Evolutionary conservation across 768 basidiomycete genomes (phyloP).

Genomic region (Termitomyces sp.): DNA sequence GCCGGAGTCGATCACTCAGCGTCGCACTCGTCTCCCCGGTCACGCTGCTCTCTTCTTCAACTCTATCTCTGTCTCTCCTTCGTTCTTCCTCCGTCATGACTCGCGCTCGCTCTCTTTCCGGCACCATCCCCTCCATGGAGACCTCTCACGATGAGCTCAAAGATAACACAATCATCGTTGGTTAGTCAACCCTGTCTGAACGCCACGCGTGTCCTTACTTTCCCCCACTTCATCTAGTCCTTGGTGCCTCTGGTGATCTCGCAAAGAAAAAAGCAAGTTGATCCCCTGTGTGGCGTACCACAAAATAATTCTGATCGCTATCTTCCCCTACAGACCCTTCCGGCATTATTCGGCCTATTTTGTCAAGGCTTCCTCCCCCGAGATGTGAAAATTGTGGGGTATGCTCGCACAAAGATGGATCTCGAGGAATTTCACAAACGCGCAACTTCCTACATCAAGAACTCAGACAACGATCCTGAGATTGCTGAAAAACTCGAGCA

Average conservation of each 20-base stretch:
- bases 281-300: not conserved
- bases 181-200: slow-evolving; percentile 40
- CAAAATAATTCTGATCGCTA: slow-evolving; percentile 8
- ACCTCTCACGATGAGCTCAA: slow-evolving; percentile 64
- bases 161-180: slow-evolving; percentile 88
- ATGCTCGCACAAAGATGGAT: slow-evolving; percentile 96
- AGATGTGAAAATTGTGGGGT: slow-evolving; percentile 89
- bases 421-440: slow-evolving; percentile 81
- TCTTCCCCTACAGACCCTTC: slow-evolving; percentile 70
- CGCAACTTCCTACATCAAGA: slow-evolving; percentile 82
- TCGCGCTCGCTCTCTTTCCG: slow-evolving; percentile 59
- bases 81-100: slow-evolving; percentile 28
- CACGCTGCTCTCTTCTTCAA: slow-evolving; percentile 11
- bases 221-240: slow-evolving; percentile 45
- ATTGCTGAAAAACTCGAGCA: slow-evolving; percentile 63
- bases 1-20: slow-evolving; percentile 16
- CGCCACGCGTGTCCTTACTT: slow-evolving; percentile 8
- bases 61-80: slow-evolving; percentile 9
- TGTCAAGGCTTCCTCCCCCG: slow-evolving; percentile 75
- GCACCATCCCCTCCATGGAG: slow-evolving; percentile 91
- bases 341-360: slow-evolving; percentile 91
- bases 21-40: slow-evolving; percentile 8
- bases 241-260: slow-evolving; percentile 95
- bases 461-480: slow-evolving; percentile 56
- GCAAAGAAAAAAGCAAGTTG: slow-evolving; percentile 91